These are phyloP conservation scores for Trichoderma atrobrunneum DNA, from an alignment of 2,329 filamentous ascomycete species.

Conservation along the genomic window DNA sequence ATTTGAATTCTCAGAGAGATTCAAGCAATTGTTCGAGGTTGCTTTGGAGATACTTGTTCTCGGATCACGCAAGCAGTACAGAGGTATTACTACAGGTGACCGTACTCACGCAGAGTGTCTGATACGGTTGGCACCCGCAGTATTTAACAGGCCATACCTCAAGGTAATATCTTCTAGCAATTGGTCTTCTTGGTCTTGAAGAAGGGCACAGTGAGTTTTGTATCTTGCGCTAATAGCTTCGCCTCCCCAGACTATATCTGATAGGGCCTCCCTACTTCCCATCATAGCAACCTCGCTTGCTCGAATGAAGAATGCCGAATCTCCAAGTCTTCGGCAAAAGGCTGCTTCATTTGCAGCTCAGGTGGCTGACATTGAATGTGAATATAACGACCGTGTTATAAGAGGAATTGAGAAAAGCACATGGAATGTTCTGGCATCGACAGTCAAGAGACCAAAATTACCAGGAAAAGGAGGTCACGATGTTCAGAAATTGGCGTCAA, in stretches of 20 bases:
- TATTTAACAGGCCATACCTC: constrained; percentile 38
- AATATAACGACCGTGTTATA: neutral
- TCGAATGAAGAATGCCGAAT: constrained; percentile 36
- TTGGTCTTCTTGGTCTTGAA: neutral
- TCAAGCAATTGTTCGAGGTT: constrained; percentile 20
- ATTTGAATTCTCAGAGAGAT: neutral
- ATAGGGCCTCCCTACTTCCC: constrained; percentile 28
- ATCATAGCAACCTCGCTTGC: constrained; percentile 32
- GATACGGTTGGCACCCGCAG: constrained; percentile 32
- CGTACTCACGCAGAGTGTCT: constrained; percentile 27
- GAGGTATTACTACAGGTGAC: constrained; percentile 24
- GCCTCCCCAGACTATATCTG: constrained; percentile 25
- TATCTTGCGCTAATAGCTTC: constrained; percentile 7
- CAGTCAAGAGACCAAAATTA: constrained; percentile 18
- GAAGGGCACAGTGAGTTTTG: neutral
- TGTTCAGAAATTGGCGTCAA: neutral
- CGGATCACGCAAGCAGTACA: constrained; percentile 26
- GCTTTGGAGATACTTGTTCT: constrained; percentile 29
- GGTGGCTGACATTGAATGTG: neutral
- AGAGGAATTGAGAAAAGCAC: constrained; percentile 23
- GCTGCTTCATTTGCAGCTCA: constrained; percentile 18
- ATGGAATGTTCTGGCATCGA: constrained; percentile 29
- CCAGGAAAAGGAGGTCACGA: neutral
- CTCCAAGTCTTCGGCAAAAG: constrained; percentile 34
- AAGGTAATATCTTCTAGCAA: constrained; percentile 27